Conservation (phyloP, 108 stramenopile genomes). For the Skeletonema marinoi region DNA sequence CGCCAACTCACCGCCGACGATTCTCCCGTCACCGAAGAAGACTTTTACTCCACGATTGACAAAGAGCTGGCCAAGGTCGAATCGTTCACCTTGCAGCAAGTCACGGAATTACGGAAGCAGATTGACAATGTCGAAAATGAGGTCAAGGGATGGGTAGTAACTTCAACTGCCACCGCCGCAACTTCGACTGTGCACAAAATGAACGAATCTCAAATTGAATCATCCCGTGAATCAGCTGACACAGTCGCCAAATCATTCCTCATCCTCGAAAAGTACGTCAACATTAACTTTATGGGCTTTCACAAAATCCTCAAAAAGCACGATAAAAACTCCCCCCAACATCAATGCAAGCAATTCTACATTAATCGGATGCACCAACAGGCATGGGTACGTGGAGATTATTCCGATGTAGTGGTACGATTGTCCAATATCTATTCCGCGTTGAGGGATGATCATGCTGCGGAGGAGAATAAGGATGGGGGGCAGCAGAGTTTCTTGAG, state of each 20-base stretch:
- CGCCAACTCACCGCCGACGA: slow-evolving; percentile 51
- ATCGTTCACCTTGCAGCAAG: slow-evolving; percentile 78
- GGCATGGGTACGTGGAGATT: slow-evolving; percentile 96
- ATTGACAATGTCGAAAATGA: slow-evolving; percentile 49
- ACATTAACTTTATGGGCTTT: slow-evolving; percentile 97
- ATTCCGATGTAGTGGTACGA: slow-evolving; percentile 91
- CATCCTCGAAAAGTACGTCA: slow-evolving; percentile 94
- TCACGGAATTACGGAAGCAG: slow-evolving; percentile 67
- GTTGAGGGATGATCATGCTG: slow-evolving; percentile 80
- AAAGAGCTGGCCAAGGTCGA: slow-evolving; percentile 88
- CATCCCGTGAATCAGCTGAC: slow-evolving; percentile 54
- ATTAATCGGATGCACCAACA: slow-evolving; percentile 94
- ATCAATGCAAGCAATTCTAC: slow-evolving; percentile 92
- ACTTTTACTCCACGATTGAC: slow-evolving; percentile 85
- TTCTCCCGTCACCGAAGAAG: slow-evolving; percentile 77
- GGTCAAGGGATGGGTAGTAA: background rate
- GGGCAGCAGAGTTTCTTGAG: slow-evolving; percentile 90
- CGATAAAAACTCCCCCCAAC: slow-evolving; percentile 87
- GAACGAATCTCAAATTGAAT: slow-evolving; percentile 34
- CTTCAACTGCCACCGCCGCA: slow-evolving; percentile 11
- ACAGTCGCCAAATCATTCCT: slow-evolving; percentile 78
- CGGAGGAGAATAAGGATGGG: slow-evolving; percentile 73
- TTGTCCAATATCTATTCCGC: slow-evolving; percentile 80
- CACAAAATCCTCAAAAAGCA: slow-evolving; percentile 99
- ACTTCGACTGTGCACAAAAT: background rate